Evolutionary conservation across 495 filamentous ascomycete species (phyloP).

Genomic region (Trichoderma parareesei): DNA sequence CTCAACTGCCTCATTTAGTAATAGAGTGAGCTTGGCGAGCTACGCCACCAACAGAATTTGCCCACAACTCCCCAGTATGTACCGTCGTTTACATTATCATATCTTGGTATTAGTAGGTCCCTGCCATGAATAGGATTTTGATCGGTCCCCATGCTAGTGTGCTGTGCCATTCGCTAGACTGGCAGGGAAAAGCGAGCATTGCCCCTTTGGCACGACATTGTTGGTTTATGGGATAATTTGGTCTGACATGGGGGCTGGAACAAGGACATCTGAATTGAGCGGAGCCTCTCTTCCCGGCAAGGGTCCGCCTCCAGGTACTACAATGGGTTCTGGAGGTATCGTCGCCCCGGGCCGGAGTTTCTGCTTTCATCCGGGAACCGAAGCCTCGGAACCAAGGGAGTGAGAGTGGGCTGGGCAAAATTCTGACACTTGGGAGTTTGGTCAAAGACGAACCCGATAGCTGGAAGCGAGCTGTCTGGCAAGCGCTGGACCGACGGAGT

Average conservation of each 20-base stretch:
- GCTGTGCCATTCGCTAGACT: background rate
- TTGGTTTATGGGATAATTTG: background rate
- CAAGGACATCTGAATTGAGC: background rate
- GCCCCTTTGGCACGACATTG: background rate
- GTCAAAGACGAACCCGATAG: background rate
- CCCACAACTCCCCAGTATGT: too few species aligned
- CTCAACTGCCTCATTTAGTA: too few species aligned
- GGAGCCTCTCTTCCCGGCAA: background rate
- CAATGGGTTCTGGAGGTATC: background rate
- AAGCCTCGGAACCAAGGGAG: background rate
- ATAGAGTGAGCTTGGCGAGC: too few species aligned
- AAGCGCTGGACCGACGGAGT: background rate
- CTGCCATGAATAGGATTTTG: too few species aligned
- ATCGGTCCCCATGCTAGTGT: too few species aligned
- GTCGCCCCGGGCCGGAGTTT: background rate
- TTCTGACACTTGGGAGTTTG: background rate
- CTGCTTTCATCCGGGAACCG: background rate
- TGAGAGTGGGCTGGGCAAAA: background rate
- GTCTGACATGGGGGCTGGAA: background rate
- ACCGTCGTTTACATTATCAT: too few species aligned
- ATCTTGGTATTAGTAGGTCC: too few species aligned
- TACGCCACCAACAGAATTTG: too few species aligned
- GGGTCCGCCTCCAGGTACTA: background rate
- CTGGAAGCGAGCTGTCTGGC: background rate
- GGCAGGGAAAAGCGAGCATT: background rate